Base-by-base conservation (phyloP, 2,329 filamentous ascomycete genomes). In the Dactylellina leptospora region DNA sequence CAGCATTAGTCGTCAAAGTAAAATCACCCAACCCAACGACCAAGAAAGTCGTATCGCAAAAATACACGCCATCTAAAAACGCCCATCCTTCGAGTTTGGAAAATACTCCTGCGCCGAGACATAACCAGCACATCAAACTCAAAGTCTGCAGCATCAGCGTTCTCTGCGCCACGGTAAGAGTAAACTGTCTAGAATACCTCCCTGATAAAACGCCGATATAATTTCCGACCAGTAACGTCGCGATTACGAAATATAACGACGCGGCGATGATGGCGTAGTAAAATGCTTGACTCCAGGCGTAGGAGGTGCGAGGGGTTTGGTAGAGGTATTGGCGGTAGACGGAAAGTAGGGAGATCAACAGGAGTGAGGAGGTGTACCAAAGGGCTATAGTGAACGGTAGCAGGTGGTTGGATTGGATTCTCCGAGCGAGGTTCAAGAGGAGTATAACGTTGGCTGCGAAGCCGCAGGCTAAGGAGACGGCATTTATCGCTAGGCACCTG, bases 131-230 rank as follows among this genome's bases (percentile, higher is more conserved):
- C 55, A 96, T 88, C 77, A 96, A 91, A 61, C 90, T 82, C 80
- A 96, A 96, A 0, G 92, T 96, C 80, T 97, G 93, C 25, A 96
- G 81, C 83, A 97, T 96, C 20, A 97, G 82, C 0, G 91, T 96
- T 8, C 93, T 86, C 79, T 97, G 93, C 72, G 89, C 89, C 58
- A 88, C 86, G 0, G 90, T 93, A 22, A 96, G 83, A 9, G 45
- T 75, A 75, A 96, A 96, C 76, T 92, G 88, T 75, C 91, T 89
- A 4, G 85, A 84, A 76, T 96, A 96, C 75, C 91, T 89, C 16
- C 60, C 60, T 1, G 48, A 38, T 6, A 62, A 30, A 20, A 74
- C 68, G 0, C 88, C 87, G 0, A 88, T 81, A 64, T 86, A 85
- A 48, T 92, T 93, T 6, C 92, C 92, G 74, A 89, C 85, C 79